Evolutionary conservation across 352 stramenopile genomes (phyloP).

Genomic region (Globisporangium abappressorium): DNA sequence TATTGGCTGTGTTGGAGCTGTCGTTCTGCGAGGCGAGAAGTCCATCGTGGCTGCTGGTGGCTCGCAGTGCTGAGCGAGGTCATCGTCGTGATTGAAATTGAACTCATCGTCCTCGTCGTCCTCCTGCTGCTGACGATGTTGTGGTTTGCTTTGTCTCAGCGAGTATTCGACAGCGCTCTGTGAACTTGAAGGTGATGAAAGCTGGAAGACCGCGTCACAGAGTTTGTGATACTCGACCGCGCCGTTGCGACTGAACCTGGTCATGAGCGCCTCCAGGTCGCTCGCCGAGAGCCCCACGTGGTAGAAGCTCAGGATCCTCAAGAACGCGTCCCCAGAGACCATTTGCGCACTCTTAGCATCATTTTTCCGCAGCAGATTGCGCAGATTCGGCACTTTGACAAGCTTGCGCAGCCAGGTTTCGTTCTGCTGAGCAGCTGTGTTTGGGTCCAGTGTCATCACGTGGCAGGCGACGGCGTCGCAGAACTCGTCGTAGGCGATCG

Average conservation of each 20-base stretch:
- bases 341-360: slow-evolving; percentile 4
- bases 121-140: not conserved
- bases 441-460: not conserved
- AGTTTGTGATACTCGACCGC: slow-evolving; percentile 34
- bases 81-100: slow-evolving; percentile 11
- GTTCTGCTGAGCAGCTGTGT: not conserved
- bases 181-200: slow-evolving; percentile 8
- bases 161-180: not conserved
- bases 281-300: slow-evolving; percentile 23
- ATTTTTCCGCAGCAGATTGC: slow-evolving; percentile 19
- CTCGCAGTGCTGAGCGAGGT: slow-evolving; percentile 15
- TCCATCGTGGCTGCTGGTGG: not conserved
- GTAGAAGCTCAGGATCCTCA: slow-evolving; percentile 27
- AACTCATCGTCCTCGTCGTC: slow-evolving; percentile 9
- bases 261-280: slow-evolving; percentile 32
- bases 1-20: not conserved
- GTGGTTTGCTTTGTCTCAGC: not conserved
- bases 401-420: slow-evolving; percentile 25
- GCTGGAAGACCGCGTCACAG: slow-evolving; percentile 40
- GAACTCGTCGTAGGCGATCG: slow-evolving; percentile 55
- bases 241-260: slow-evolving; percentile 28
- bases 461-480: slow-evolving; percentile 42
- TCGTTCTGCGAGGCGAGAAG: slow-evolving; percentile 1
- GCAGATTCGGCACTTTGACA: slow-evolving; percentile 25
- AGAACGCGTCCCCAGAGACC: slow-evolving; percentile 24